phyloP scores from a whole-genome alignment of 192 early-diverging fungal genomes.

The Chytriomyces sp. region DNA sequence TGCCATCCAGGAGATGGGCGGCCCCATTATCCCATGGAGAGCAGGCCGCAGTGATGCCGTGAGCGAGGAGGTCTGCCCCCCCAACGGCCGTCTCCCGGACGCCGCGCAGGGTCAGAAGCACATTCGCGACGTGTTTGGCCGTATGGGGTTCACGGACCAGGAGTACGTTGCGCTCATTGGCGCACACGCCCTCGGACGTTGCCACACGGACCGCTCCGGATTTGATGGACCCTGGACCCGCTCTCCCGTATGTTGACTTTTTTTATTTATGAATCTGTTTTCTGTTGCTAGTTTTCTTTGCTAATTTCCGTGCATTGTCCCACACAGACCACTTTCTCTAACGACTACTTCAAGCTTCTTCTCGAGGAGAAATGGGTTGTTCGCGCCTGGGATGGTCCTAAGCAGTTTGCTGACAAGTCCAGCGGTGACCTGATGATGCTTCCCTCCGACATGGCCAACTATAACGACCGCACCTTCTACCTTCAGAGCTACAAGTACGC shows the following conservation, averaged over 20 bases:
- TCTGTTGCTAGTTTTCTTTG: not conserved
- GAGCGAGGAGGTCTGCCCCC: constrained; percentile 39
- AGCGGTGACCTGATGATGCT: constrained; percentile 68
- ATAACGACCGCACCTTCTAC: constrained; percentile 45
- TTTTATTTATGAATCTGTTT: constrained; percentile 34
- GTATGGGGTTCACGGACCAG: constrained; percentile 74
- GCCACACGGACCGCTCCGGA: constrained; percentile 71
- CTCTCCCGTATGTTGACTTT: constrained; percentile 34
- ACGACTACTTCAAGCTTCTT: constrained; percentile 77
- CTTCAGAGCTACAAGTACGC: constrained; percentile 85
- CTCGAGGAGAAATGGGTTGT: constrained; percentile 78
- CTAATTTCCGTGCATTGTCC: not conserved
- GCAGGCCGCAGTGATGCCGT: constrained; percentile 48
- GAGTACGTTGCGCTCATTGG: constrained; percentile 74
- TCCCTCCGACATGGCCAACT: constrained; percentile 67
- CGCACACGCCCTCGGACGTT: constrained; percentile 70
- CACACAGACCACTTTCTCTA: constrained; percentile 79
- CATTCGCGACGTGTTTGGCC: constrained; percentile 63
- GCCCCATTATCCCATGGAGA: constrained; percentile 67
- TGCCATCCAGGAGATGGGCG: constrained; percentile 70
- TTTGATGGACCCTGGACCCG: constrained; percentile 61
- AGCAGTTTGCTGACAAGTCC: constrained; percentile 87
- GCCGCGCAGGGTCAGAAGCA: constrained; percentile 59
- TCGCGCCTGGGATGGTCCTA: constrained; percentile 78
- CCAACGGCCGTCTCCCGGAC: constrained; percentile 74